Evolutionary conservation across 176 grass and related monocot species (phyloP).

Genomic region (Musa acuminata): DNA sequence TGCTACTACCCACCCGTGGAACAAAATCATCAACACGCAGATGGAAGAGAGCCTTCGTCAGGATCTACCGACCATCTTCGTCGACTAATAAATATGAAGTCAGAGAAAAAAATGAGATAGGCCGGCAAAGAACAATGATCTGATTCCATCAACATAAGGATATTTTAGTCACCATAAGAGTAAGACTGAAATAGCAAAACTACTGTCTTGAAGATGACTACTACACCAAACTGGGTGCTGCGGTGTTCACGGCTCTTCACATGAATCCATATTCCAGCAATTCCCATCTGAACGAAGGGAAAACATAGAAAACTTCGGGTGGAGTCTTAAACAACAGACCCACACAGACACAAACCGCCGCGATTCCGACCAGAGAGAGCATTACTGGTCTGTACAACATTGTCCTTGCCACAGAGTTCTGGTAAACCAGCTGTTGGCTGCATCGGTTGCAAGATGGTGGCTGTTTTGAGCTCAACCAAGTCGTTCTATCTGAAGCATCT

Average conservation of each 20-base stretch:
- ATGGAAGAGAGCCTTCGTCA: too few species aligned
- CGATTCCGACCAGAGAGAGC: slow-evolving; percentile 75
- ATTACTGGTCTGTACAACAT: slow-evolving; percentile 89
- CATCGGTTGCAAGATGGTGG: not conserved
- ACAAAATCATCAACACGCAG: too few species aligned
- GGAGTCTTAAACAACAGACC: slow-evolving; percentile 65
- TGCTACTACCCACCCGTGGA: too few species aligned
- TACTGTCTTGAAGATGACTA: too few species aligned
- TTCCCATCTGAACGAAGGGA: slow-evolving; percentile 81
- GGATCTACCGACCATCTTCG: too few species aligned
- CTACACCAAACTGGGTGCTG: too few species aligned
- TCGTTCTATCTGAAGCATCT: not conserved
- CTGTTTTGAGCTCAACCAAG: not conserved
- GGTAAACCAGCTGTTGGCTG: slow-evolving; percentile 7
- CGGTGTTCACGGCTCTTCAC: slow-evolving; percentile 16
- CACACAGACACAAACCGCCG: slow-evolving; percentile 80
- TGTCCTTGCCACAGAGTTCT: slow-evolving; percentile 26
- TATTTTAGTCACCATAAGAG: too few species aligned
- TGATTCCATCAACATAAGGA: too few species aligned
- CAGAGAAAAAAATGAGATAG: too few species aligned
- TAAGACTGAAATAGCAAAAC: too few species aligned
- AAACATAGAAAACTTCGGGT: slow-evolving; percentile 59
- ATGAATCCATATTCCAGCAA: slow-evolving; percentile 51
- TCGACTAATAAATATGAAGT: too few species aligned
- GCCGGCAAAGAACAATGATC: too few species aligned